Evolutionary conservation across 1,139 yeast genomes (phyloP), one percentile per base, ranked within the genome.

Genomic region (Blastobotrys capitulatus): DNA sequence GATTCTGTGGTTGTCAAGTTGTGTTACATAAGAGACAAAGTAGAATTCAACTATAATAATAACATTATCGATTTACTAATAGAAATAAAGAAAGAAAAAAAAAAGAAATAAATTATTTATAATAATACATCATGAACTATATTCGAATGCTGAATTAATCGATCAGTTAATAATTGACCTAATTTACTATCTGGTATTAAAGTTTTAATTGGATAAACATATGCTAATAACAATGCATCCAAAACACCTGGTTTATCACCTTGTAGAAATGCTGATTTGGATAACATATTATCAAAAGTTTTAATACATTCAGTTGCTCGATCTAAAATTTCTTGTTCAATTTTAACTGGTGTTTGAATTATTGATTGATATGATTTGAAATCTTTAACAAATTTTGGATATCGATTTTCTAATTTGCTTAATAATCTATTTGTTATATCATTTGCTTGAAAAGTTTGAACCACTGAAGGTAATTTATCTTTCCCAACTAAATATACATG

Each of bases 1-100:
- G 82, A 29, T 90, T 89, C 72, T 92, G 97, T 68, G 97, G 97
- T 2, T 80, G 81, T 60, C 97, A 92, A 67, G 80, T 88, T 40
- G 65, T 73, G 52, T 66, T 83, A 57, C 80, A 82, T 59, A 76
- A 74, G 61, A 78, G 83, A 65, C 83, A 83, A 59, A 72, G 73
- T 55, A 71, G 86, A 59, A 83, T 84, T 50, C 74, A 71, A 52
- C 61, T 76, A 48, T 18, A 41, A 15, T 69, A 61, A 22, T 7
- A 5, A 53, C 35, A 39, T 25, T 34, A 25, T 26, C 19, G 5
- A 26, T 9, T 8, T 29, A 12, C 8, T 29, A 31, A 32, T 29
- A 20, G n/a, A n/a, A n/a, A n/a, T n/a, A 43, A 27, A 18, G 15
- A 37, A 38, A 22, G 37, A 38, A 36, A 36, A 36, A n/a, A 32